Percentiles rank a stretch among this genome's conserved stretches.
Conservation (phyloP, 352 stramenopile genomes). For the Pythium phragmiticola region DNA sequence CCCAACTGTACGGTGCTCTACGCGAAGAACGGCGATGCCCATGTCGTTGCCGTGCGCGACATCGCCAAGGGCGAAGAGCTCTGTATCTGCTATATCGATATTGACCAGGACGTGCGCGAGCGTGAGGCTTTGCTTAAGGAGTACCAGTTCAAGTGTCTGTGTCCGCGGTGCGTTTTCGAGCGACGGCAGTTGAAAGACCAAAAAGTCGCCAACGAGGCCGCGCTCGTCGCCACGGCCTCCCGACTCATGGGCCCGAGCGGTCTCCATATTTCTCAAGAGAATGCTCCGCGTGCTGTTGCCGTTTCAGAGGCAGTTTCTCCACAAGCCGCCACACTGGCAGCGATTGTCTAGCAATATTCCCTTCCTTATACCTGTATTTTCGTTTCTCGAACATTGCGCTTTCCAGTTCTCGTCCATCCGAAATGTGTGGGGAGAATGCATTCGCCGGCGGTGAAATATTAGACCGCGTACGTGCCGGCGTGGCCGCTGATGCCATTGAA, state of each 20-base stretch:
- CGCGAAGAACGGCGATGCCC: slow-evolving; percentile 32
- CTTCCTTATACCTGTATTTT: slow-evolving; percentile 7
- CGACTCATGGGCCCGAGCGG: slow-evolving; percentile 1
- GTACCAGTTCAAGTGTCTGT: slow-evolving; percentile 82
- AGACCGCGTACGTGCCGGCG: slow-evolving; percentile 76
- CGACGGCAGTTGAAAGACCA: slow-evolving; percentile 26
- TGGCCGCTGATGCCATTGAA: slow-evolving; percentile 95
- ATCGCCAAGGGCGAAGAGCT: slow-evolving; percentile 89
- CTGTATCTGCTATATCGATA: slow-evolving; percentile 94
- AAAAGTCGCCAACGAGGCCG: slow-evolving; percentile 4
- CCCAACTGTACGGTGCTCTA: slow-evolving; percentile 73
- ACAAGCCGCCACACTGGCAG: background rate
- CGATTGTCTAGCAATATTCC: background rate
- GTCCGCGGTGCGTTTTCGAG: slow-evolving; percentile 53
- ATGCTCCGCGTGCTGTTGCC: background rate
- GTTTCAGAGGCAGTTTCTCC: background rate
- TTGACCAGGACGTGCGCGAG: slow-evolving; percentile 64
- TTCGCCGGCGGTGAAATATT: slow-evolving; percentile 15
- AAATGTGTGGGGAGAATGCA: too few relatives aligned
- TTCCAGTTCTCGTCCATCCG: background rate
- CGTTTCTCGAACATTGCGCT: background rate
- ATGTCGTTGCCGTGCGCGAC: slow-evolving; percentile 38
- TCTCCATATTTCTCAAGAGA: slow-evolving; percentile 3
- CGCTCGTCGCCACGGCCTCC: background rate
- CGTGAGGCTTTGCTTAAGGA: slow-evolving; percentile 71